A percentile compares a stretch with the other conserved stretches of the same genome.
phyloP scores from a whole-genome alignment of 2,329 filamentous ascomycete species.

The Curvularia sp. region DNA sequence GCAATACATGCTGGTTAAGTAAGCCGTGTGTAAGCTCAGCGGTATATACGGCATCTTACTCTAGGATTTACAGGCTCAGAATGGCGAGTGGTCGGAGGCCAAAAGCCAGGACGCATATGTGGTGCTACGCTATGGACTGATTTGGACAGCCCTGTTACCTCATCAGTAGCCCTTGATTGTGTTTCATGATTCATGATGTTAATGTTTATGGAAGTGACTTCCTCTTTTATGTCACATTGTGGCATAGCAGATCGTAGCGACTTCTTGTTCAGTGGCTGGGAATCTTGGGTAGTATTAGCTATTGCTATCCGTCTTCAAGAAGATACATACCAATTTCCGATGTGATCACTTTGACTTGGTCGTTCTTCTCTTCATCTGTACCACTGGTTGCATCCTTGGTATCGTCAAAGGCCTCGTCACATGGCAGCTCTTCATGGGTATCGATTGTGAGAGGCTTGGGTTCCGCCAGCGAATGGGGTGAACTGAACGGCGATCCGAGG shows the following conservation, averaged over 20 bases:
- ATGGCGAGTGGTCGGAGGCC: not conserved
- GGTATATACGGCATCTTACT: not conserved
- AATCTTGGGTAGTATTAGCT: not conserved
- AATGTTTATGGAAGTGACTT: not conserved
- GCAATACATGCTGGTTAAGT: not conserved
- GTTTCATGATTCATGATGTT: not conserved
- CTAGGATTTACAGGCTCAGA: not conserved
- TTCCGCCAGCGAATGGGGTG: not conserved
- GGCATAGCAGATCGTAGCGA: not conserved
- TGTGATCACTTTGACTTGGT: not conserved
- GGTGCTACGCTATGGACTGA: slow-evolving; percentile 17
- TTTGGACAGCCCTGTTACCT: not conserved
- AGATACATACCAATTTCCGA: not conserved
- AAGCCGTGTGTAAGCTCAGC: not conserved
- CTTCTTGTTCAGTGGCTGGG: not conserved
- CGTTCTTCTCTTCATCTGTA: not conserved
- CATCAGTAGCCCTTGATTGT: not conserved
- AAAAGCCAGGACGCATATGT: slow-evolving; percentile 18
- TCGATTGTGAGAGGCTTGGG: no score
- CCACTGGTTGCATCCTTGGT: not conserved
- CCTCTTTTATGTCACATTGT: not conserved
- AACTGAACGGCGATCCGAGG: not conserved
- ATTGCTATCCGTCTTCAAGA: not conserved
- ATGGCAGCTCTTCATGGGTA: not conserved
- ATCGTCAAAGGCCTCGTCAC: not conserved